These are phyloP conservation scores for Castanospermum australe DNA, from an alignment of 306 rosid species.

Conservation along the genomic window DNA sequence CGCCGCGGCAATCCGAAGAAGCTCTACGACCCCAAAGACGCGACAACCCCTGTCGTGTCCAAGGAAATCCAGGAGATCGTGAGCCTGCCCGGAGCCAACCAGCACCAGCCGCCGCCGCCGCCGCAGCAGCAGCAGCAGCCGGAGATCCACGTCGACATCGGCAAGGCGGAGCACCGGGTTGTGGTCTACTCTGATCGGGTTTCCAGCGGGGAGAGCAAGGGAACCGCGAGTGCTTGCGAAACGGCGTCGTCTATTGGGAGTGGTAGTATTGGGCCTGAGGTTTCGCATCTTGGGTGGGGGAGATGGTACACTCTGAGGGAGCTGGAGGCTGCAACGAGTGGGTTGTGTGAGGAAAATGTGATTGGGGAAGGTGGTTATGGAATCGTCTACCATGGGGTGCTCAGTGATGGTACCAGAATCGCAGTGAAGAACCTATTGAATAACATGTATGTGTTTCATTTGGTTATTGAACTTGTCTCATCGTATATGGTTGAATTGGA, in stretches of 20 bases:
- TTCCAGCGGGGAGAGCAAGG: conserved; percentile 84
- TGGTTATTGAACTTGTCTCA: neutral
- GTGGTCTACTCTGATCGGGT: conserved; percentile 56
- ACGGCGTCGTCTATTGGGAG: conserved; percentile 53
- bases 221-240: conserved; percentile 47
- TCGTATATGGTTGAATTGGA: neutral
- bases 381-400: conserved; percentile 76
- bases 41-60: conserved; percentile 52
- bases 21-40: neutral
- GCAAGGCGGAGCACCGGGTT: conserved; percentile 61
- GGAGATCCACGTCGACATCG: conserved; percentile 72
- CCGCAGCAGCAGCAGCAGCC: too few species aligned
- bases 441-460: conserved; percentile 55
- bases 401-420: conserved; percentile 68
- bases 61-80: conserved; percentile 85
- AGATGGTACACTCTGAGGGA: conserved; percentile 92
- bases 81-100: conserved; percentile 32
- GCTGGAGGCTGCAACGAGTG: conserved; percentile 87
- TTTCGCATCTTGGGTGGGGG: conserved; percentile 98
- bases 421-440: conserved; percentile 96
- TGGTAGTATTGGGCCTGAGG: conserved; percentile 80
- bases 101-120: conserved; percentile 17
- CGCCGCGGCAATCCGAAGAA: conserved; percentile 28
- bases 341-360: conserved; percentile 77
- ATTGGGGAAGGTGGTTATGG: conserved; percentile 99